A percentile compares a stretch with the other conserved stretches of the same genome.
Conservation (phyloP, 2,329 filamentous ascomycete genomes). For the Alternaria gaisen region DNA sequence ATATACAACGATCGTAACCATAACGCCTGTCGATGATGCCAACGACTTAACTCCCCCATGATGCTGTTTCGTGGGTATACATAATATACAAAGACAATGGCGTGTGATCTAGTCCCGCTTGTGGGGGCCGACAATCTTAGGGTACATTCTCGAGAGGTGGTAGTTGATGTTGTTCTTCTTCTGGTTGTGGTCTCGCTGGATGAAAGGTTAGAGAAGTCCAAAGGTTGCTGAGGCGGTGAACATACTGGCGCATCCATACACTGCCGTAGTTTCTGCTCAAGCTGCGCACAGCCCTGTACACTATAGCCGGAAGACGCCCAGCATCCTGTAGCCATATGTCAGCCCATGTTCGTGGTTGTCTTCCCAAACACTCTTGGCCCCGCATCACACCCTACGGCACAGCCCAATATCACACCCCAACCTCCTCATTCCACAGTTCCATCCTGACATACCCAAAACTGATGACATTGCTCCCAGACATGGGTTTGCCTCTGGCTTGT, state of each 20-base stretch:
- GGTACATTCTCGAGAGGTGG: conserved; percentile 81
- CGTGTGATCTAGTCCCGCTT: conserved; percentile 64
- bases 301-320: conserved; percentile 83
- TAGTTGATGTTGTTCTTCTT: conserved; percentile 89
- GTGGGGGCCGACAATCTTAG: conserved; percentile 75
- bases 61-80: conserved; percentile 33
- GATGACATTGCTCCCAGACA: conserved; percentile 73
- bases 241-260: conserved; percentile 84
- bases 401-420: neutral
- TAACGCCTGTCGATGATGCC: conserved; percentile 31
- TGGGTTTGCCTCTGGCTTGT: conserved; percentile 68
- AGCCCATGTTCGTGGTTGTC: conserved; percentile 23
- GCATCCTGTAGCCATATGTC: conserved; percentile 66
- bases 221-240: conserved; percentile 29
- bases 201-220: conserved; percentile 15
- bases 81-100: conserved; percentile 35
- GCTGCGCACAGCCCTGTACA: conserved; percentile 65
- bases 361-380: neutral
- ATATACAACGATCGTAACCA: conserved; percentile 26
- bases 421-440: neutral
- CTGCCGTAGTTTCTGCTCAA: conserved; percentile 68
- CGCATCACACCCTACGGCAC: neutral
- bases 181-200: conserved; percentile 63
- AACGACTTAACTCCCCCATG: conserved; percentile 31
- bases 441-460: conserved; percentile 64